Conservation (phyloP, 352 stramenopile genomes). For the Phytophthora pseudosyringae region DNA sequence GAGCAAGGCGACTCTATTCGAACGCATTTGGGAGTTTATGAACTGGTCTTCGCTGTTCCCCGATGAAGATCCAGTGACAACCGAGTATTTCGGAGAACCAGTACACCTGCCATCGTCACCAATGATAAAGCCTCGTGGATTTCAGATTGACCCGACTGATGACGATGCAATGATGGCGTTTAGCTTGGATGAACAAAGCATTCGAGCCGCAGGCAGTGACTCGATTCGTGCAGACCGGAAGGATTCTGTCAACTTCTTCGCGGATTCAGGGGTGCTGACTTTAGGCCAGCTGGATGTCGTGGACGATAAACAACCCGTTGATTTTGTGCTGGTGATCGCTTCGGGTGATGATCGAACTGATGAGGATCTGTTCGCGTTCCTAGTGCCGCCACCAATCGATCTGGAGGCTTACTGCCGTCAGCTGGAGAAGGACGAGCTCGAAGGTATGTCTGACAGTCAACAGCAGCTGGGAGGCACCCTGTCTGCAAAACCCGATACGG, state of each 20-base stretch:
- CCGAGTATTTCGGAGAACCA: constrained; percentile 74
- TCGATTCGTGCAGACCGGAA: constrained; percentile 22
- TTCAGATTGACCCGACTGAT: constrained; percentile 16
- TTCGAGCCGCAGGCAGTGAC: constrained; percentile 15
- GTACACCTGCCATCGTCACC: constrained; percentile 55
- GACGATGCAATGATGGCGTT: constrained; percentile 17
- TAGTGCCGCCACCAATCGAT: constrained; percentile 84
- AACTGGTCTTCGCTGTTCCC: constrained; percentile 74
- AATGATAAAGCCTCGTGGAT: constrained; percentile 49
- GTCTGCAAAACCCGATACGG: constrained; percentile 2
- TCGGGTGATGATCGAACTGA: constrained; percentile 85
- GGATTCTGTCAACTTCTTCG: constrained; percentile 24
- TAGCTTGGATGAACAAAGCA: constrained; percentile 16
- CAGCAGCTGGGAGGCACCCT: constrained; percentile 11
- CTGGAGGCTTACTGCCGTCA: constrained; percentile 81
- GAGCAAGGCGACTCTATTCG: constrained; percentile 82
- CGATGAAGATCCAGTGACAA: constrained; percentile 66
- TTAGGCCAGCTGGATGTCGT: constrained; percentile 25
- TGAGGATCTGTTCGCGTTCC: constrained; percentile 82
- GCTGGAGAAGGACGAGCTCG: constrained; percentile 72
- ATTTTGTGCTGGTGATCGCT: constrained; percentile 87
- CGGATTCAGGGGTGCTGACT: constrained; percentile 13
- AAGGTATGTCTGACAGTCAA: constrained; percentile 29
- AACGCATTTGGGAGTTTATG: constrained; percentile 88
- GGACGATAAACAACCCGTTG: constrained; percentile 52